Percentiles rank a stretch among this genome's conserved stretches.
Conservation (phyloP, 768 basidiomycete genomes). For the Kwoniella shandongensis region DNA sequence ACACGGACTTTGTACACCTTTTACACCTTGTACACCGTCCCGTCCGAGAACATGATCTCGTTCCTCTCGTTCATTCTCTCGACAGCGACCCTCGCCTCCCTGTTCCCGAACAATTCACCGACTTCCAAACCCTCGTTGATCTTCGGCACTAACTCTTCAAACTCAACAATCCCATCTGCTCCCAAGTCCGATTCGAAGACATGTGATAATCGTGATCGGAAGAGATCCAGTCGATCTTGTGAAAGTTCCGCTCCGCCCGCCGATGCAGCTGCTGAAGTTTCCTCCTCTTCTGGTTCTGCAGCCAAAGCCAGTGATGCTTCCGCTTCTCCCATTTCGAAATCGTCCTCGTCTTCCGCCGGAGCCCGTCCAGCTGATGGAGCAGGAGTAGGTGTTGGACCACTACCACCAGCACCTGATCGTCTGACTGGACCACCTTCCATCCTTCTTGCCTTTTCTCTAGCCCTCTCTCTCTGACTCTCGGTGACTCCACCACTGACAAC, state of each 20-base stretch:
- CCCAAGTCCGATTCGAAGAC: slow-evolving; percentile 61
- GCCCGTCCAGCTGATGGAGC: not conserved
- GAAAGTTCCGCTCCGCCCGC: slow-evolving; percentile 10
- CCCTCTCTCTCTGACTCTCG: slow-evolving; percentile 58
- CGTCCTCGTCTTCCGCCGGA: slow-evolving; percentile 29
- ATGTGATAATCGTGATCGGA: slow-evolving; percentile 73
- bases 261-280: not conserved
- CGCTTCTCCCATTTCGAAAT: slow-evolving; percentile 43
- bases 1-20: not conserved
- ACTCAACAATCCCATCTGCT: slow-evolving; percentile 67
- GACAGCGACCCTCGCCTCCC: slow-evolving; percentile 73
- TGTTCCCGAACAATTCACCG: slow-evolving; percentile 70
- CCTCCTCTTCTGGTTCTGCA: slow-evolving; percentile 3
- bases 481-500: slow-evolving; percentile 64
- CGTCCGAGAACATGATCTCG: slow-evolving; percentile 85
- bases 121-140: slow-evolving; percentile 75
- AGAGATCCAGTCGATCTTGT: slow-evolving; percentile 64
- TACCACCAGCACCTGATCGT: not conserved
- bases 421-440: slow-evolving; percentile 33
- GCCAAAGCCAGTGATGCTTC: slow-evolving; percentile 28
- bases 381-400: slow-evolving; percentile 1
- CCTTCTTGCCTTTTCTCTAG: slow-evolving; percentile 50
- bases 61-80: slow-evolving; percentile 71
- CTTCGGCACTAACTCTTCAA: slow-evolving; percentile 67
- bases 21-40: slow-evolving; percentile 65